Base-by-base conservation (phyloP, 1,284 basidiomycete genomes). In the Anthracocystis walkeri region DNA sequence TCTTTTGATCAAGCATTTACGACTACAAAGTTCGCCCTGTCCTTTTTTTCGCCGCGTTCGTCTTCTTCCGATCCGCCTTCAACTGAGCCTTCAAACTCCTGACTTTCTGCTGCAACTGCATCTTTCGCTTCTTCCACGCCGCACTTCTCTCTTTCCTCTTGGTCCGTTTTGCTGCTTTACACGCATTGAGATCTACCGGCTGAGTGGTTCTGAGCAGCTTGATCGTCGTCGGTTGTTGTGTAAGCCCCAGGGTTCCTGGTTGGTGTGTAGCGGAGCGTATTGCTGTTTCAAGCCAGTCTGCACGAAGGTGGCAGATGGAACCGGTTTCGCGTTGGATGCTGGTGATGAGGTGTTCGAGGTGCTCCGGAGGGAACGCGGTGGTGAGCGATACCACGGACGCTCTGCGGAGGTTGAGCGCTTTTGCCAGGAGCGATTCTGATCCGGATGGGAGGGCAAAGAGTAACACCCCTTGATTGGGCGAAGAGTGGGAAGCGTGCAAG, bases 201-300 rank as follows among this genome's bases (percentile, higher is more conserved):
- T 74, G 71, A 1, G 75, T 74, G 4, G 66, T 74, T 2, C 64
- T 41, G n/a, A 74, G 48, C 44, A 71, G 21, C 44, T 66, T 75
- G 61, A 70, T 61, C 44, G 63, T 58, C 4, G 71, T 53, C 38
- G 70, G 65, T n/a, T 33, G 44, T 41, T 59, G 53, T 14, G 40
- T 25, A 40, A 65, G 27, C 16, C 44, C 21, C 12, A 52, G 16
- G 23, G 65, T 14, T 20, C 7, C 11, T 23, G 50, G 23, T 33
- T 10, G 7, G 55, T 16, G 41, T 21, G 38, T 58, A 4, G 60
- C 65, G 27, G 57, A 46, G 18, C 57, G 62, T 16, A 68, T 52
- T 2, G 70, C 69, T 2, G 65, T 65, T 42, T 69, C 70, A 18
- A 77, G 57, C 75, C 75, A 77, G 8, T 11, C 6, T 2, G 75